Conservation (phyloP, 306 rosid genomes). For the Comarum palustre region DNA sequence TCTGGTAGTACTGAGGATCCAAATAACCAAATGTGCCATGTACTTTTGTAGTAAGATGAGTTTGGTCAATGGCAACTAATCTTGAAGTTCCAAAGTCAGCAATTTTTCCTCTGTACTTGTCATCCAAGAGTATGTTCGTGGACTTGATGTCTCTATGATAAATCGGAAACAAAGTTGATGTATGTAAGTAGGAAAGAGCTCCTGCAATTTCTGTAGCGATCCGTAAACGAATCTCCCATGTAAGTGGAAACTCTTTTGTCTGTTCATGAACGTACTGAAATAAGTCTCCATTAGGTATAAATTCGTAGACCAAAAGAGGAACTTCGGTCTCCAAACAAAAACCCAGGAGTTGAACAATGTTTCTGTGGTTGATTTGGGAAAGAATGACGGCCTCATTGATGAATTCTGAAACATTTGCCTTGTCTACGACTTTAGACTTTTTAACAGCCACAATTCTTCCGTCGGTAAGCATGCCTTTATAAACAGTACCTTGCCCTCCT, state of each 20-base stretch:
- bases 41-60: slow-evolving; percentile 18
- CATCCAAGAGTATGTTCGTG: slow-evolving; percentile 19
- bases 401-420: background rate
- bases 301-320: slow-evolving; percentile 4
- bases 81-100: slow-evolving; percentile 26
- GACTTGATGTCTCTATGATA: slow-evolving; percentile 24
- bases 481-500: slow-evolving; percentile 18
- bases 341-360: background rate
- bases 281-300: background rate
- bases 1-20: slow-evolving; percentile 24
- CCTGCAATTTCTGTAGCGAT: background rate
- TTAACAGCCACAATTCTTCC: slow-evolving; percentile 29
- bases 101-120: slow-evolving; percentile 15
- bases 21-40: slow-evolving; percentile 26
- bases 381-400: slow-evolving; percentile 2
- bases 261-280: background rate
- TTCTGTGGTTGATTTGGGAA: background rate
- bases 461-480: too few species aligned
- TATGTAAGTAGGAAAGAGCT: background rate
- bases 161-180: slow-evolving; percentile 10
- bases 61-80: too few species aligned
- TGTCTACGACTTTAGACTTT: slow-evolving; percentile 7
- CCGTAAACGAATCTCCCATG: background rate
- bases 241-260: too few species aligned
- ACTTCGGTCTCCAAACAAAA: slow-evolving; percentile 13